Evolutionary conservation across 2,329 filamentous ascomycete genomes (phyloP).

Genomic region (Coniochaeta hoffmannii): DNA sequence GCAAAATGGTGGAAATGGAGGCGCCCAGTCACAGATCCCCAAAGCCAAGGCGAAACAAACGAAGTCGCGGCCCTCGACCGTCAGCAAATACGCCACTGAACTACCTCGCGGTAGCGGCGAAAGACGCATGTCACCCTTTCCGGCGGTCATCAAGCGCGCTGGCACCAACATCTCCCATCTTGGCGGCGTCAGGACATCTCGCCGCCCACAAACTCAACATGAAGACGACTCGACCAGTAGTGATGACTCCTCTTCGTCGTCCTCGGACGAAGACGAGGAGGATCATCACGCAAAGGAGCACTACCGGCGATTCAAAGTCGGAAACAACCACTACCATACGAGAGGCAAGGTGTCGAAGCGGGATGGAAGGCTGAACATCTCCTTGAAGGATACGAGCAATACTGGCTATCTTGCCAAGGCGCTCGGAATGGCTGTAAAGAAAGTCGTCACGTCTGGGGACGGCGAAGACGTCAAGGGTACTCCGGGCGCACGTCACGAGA

Average conservation of each 20-base stretch:
- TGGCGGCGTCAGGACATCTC: slow-evolving; percentile 17
- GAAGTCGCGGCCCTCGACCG: not conserved
- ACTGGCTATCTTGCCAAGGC: slow-evolving; percentile 69
- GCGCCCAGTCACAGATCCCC: not conserved
- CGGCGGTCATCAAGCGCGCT: slow-evolving; percentile 14
- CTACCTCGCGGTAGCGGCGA: slow-evolving; percentile 5
- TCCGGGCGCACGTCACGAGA: not conserved
- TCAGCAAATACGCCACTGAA: slow-evolving; percentile 16
- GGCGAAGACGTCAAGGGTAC: slow-evolving; percentile 23
- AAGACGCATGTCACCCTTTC: slow-evolving; percentile 10
- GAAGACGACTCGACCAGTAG: slow-evolving; percentile 14
- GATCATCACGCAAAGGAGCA: slow-evolving; percentile 2
- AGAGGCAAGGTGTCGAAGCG: slow-evolving; percentile 57
- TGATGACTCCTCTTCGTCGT: slow-evolving; percentile 15
- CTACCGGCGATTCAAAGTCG: slow-evolving; percentile 50
- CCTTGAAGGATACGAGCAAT: slow-evolving; percentile 61
- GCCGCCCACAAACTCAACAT: slow-evolving; percentile 4
- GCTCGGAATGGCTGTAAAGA: slow-evolving; percentile 55
- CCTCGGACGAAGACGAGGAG: slow-evolving; percentile 14
- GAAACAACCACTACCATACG: slow-evolving; percentile 58
- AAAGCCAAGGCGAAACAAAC: not conserved
- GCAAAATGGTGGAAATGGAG: too few relatives aligned
- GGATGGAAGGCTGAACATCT: slow-evolving; percentile 66
- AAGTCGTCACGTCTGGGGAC: slow-evolving; percentile 34
- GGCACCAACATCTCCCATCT: slow-evolving; percentile 21